phyloP scores from a whole-genome alignment of 441 rosid genomes.

The Aquilaria agallochum region DNA sequence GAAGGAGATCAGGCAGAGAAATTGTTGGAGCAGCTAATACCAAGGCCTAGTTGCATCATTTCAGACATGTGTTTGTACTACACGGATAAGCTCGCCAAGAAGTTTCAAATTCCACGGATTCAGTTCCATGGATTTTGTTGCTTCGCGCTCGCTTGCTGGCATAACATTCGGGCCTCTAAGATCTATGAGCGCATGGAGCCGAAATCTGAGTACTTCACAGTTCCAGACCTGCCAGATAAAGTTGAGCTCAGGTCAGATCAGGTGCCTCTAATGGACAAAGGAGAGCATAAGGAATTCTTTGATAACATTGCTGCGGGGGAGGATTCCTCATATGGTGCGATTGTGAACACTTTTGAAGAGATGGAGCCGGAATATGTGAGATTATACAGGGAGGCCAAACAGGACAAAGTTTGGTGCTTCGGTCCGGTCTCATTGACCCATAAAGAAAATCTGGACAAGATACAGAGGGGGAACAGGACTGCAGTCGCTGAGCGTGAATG shows the following conservation, averaged over 20 bases:
- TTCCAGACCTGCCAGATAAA: not conserved
- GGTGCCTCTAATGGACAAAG: constrained; percentile 17
- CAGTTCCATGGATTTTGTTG: constrained; percentile 31
- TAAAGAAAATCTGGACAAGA: constrained; percentile 18
- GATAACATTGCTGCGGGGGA: no score
- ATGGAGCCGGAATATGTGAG: constrained; percentile 26
- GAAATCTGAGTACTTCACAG: constrained; percentile 13
- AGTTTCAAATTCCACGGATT: constrained; percentile 36
- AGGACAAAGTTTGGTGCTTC: constrained; percentile 26
- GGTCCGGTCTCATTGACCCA: constrained; percentile 36
- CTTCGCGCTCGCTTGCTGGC: constrained; percentile 29
- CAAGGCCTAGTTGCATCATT: constrained; percentile 34
- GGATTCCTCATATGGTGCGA: not conserved
- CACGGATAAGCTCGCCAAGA: constrained; percentile 25
- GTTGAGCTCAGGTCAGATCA: constrained; percentile 2
- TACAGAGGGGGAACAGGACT: constrained; percentile 29
- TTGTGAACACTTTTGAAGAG: constrained; percentile 28
- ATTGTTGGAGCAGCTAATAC: constrained; percentile 23
- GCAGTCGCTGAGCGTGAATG: constrained; percentile 9
- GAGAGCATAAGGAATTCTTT: constrained; percentile 19
- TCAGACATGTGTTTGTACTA: constrained; percentile 27
- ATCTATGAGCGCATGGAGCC: constrained; percentile 14
- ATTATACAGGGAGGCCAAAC: constrained; percentile 15
- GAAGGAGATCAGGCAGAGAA: constrained; percentile 25
- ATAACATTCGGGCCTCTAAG: constrained; percentile 2